phyloP scores from a whole-genome alignment of 2,329 filamentous ascomycete species.

The Trichoderma simmonsii region DNA sequence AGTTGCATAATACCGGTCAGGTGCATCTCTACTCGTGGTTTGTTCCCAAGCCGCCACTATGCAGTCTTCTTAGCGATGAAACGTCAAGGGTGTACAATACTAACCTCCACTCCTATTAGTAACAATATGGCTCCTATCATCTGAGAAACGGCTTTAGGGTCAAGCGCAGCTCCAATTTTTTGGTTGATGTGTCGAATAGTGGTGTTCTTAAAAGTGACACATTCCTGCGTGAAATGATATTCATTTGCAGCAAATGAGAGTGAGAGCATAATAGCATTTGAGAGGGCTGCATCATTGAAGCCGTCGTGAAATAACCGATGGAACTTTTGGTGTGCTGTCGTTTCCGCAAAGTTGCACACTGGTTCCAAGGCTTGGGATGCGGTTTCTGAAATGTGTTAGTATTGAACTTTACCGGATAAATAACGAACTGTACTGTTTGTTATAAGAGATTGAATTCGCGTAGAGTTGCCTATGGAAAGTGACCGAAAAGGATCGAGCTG shows the following conservation, averaged over 20 bases:
- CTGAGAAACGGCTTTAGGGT: neutral
- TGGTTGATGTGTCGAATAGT: neutral
- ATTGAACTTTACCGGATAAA: neutral
- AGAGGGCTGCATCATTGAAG: neutral
- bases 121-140: conserved; percentile 7
- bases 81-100: neutral
- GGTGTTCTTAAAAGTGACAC: neutral
- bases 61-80: neutral
- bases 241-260: conserved; percentile 1
- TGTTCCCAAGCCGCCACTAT: conserved; percentile 4
- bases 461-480: neutral
- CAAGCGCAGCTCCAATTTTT: neutral
- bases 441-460: neutral
- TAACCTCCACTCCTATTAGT: conserved; percentile 1
- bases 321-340: neutral
- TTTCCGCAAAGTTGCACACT: conserved; percentile 3
- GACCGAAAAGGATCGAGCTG: neutral
- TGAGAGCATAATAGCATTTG: conserved; percentile 4
- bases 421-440: neutral
- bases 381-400: neutral
- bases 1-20: conserved; percentile 2
- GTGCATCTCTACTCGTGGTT: conserved; percentile 5
- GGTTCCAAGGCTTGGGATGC: conserved; percentile 1
- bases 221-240: neutral
- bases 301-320: neutral